A percentile compares a stretch with the other conserved stretches of the same genome.
Evolutionary conservation across 106 monocot species (phyloP).

Genomic region (Vanilla planifolia): DNA sequence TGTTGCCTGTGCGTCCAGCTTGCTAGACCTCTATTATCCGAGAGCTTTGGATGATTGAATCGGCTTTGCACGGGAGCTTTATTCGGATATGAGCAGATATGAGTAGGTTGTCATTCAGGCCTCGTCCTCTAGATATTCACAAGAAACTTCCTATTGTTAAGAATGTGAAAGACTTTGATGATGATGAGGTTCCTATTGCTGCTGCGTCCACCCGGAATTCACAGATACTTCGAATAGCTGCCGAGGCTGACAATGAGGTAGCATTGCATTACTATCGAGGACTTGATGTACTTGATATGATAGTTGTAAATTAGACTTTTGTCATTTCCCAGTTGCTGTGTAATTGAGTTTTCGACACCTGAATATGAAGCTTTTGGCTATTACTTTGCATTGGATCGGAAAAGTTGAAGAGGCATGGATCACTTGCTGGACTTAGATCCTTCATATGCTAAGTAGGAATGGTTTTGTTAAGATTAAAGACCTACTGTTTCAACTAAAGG

Average conservation of each 20-base stretch:
- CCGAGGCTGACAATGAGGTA: slow-evolving; percentile 81
- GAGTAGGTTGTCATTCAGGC: slow-evolving; percentile 95
- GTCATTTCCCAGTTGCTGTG: too few relatives aligned
- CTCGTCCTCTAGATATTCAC: slow-evolving; percentile 97
- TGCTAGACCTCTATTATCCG: background rate
- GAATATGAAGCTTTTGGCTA: too few relatives aligned
- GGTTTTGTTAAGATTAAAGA: too few relatives aligned
- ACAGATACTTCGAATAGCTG: slow-evolving; percentile 38
- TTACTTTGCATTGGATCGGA: too few relatives aligned
- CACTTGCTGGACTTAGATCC: too few relatives aligned
- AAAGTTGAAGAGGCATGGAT: too few relatives aligned
- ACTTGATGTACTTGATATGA: too few relatives aligned
- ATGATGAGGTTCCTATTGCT: slow-evolving; percentile 54
- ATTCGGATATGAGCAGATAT: slow-evolving; percentile 61
- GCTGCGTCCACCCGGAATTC: slow-evolving; percentile 65
- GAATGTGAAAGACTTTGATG: slow-evolving; percentile 92
- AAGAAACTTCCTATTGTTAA: slow-evolving; percentile 93
- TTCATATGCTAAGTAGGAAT: too few relatives aligned
- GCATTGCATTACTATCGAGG: slow-evolving; percentile 1
- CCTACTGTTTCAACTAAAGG: too few relatives aligned
- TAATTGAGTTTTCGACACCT: too few relatives aligned
- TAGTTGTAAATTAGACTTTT: too few relatives aligned
- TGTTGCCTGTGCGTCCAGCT: background rate
- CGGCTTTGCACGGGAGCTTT: background rate
- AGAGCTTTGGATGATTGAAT: slow-evolving; percentile 9